Evolutionary conservation across 371 early-diverging fungal species (phyloP), one percentile per base, ranked within the genome.

Genomic region (Mortierella sp.): DNA sequence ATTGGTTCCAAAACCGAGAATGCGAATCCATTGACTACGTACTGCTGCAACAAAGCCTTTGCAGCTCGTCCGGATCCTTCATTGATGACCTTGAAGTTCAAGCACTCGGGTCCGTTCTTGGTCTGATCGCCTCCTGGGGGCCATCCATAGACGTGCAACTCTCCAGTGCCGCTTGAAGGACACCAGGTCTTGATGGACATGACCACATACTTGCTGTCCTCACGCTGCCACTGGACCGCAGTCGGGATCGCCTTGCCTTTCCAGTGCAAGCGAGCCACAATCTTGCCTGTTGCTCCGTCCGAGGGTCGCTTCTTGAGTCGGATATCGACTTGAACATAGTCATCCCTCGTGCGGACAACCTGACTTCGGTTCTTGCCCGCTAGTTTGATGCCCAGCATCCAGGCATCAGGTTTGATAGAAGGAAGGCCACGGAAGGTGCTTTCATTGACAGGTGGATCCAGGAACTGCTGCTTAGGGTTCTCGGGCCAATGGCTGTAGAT

Each of bases 401-500:
- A 76, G 6, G 76, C 51, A 47, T 76, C 76, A 30, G 80, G 78
- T 39, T 80, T 80, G 42, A 76, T 49, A 19, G 62, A 57, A 13
- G 82, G 82, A 2, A 82, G 74, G 0, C 53, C 63, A 8, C 72
- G 58, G 67, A 76, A 82, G 47, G 69, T 60, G 1, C 45, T 50
- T 23, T 79, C 73, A 14, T 60, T 31, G 34, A 81, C 51, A 27
- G 78, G 78, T 5, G 84, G 84, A 31, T 61, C 47, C 50, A 83
- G 28, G 63, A 71, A 82, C 69, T 83, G 84, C n/a, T 83, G 62
- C 50, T 59, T 66, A 23, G 64, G 58, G 13, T 83, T 54, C 47
- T 70, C 58, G 24, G 84, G 84, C 64, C 70, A 81, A 63, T 83
- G 84, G 30, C 79, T 71, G 52, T 78, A 83, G 54, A 83, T 83